phyloP scores from a whole-genome alignment of 208 protist genomes.

The Wallacemonas sp. region DNA sequence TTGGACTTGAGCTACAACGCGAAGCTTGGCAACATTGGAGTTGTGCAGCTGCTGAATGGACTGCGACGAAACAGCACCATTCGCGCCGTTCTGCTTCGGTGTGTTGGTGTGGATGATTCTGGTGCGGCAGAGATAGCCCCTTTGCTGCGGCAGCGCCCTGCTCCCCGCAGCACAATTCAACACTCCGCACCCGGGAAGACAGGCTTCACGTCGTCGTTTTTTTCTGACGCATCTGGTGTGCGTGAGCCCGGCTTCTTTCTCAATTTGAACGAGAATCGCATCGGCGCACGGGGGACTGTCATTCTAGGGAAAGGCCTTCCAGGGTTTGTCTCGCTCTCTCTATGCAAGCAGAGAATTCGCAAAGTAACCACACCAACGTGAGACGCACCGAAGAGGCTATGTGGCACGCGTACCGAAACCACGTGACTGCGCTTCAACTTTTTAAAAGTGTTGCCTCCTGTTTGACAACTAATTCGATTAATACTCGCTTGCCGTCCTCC shows the following conservation, averaged over 20 bases:
- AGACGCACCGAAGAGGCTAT: too few relatives aligned
- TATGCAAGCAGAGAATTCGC: conserved; percentile 60
- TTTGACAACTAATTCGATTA: too few relatives aligned
- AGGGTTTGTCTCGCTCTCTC: conserved; percentile 61
- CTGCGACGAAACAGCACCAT: conserved; percentile 42
- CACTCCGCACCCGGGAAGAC: conserved; percentile 1
- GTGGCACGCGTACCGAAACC: too few relatives aligned
- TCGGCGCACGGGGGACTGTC: conserved; percentile 58
- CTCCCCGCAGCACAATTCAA: conserved; percentile 15
- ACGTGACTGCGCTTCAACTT: too few relatives aligned
- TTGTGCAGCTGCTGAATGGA: conserved; percentile 43
- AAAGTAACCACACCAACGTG: too few relatives aligned
- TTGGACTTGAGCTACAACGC: conserved; percentile 89
- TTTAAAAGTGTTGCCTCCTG: too few relatives aligned
- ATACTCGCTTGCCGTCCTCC: too few relatives aligned
- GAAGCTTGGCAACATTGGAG: conserved; percentile 66
- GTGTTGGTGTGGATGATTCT: conserved; percentile 65
- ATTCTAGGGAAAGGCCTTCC: conserved; percentile 68
- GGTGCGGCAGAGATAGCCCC: conserved; percentile 44
- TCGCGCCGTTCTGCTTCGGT: conserved; percentile 66
- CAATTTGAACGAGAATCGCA: conserved; percentile 84
- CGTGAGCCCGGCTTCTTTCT: conserved; percentile 60
- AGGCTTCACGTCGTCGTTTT: conserved; percentile 10
- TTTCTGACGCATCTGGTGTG: conserved; percentile 20
- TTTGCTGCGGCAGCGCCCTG: conserved; percentile 47